phyloP scores from a whole-genome alignment of 2,329 filamentous ascomycete genomes.

The Apiospora rasikravindrae region DNA sequence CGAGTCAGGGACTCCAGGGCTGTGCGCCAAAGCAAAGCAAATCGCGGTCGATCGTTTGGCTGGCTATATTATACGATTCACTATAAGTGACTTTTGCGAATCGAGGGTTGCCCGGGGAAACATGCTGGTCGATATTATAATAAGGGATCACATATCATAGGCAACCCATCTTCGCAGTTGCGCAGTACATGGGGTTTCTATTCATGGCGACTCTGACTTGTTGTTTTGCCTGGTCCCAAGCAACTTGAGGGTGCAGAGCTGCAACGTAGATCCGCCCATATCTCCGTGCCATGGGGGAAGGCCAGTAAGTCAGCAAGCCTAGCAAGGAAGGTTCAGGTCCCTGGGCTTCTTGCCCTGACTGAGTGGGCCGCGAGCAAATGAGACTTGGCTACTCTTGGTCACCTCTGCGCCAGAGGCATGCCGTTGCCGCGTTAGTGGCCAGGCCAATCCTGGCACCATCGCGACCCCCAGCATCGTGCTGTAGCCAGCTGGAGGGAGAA shows the following conservation, averaged over 20 bases:
- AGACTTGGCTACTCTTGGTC: slow-evolving; percentile 10
- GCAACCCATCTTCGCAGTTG: not conserved
- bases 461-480: not conserved
- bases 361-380: slow-evolving; percentile 7
- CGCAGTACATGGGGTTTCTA: not conserved
- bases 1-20: not conserved
- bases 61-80: not conserved
- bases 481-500: not conserved
- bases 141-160: not conserved
- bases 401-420: not conserved
- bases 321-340: slow-evolving; percentile 12
- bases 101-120: not conserved
- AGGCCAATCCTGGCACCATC: not conserved
- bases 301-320: not conserved
- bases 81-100: not conserved
- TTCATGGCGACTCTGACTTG: not conserved
- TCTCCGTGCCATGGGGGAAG: slow-evolving; percentile 8
- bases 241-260: not conserved
- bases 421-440: not conserved
- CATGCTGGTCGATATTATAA: not conserved
- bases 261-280: slow-evolving; percentile 5
- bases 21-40: not conserved
- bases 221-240: not conserved
- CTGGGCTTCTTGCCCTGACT: slow-evolving; percentile 3
- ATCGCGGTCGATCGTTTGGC: not conserved